Percentiles rank a stretch among this genome's conserved stretches.
Conservation (phyloP, 768 basidiomycete species). For the Exidia glandulosa region DNA sequence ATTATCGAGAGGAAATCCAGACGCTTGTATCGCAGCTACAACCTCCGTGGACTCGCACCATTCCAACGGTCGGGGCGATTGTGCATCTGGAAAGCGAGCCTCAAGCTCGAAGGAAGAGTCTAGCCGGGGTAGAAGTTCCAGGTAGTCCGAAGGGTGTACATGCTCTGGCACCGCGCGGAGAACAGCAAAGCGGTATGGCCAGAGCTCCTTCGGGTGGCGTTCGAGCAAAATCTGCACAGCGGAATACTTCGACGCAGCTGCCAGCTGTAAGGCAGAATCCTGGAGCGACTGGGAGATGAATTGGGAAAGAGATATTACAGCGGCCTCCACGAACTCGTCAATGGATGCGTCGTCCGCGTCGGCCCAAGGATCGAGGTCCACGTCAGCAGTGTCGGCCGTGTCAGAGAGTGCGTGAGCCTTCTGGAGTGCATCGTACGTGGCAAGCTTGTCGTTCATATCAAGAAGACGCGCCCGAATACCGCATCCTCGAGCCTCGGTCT, state of each 20-base stretch:
- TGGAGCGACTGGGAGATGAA: conserved; percentile 56
- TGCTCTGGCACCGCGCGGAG: conserved; percentile 69
- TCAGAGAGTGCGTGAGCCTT: conserved; percentile 25
- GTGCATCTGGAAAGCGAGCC: conserved; percentile 24
- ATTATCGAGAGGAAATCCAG: conserved; percentile 8
- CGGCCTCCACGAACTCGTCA: conserved; percentile 14
- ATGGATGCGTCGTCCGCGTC: conserved; percentile 29
- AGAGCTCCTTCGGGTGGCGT: conserved; percentile 47
- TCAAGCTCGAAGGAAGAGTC: conserved; percentile 31
- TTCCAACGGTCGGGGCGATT: conserved; percentile 30
- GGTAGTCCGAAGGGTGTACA: conserved; percentile 49
- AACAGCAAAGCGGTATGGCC: conserved; percentile 59
- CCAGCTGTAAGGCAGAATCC: conserved; percentile 51
- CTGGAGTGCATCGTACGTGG: conserved; percentile 58
- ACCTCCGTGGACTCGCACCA: conserved; percentile 44
- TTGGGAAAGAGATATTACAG: conserved; percentile 23
- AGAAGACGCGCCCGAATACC: conserved; percentile 58
- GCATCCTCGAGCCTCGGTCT: conserved; percentile 54
- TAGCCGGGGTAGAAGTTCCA: conserved; percentile 50
- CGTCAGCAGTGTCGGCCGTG: conserved; percentile 11
- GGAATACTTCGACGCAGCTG: conserved; percentile 45
- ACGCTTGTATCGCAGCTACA: conserved; percentile 28
- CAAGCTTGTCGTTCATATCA: conserved; percentile 53
- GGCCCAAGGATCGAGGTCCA: conserved; percentile 57
- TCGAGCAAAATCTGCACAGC: conserved; percentile 48